phyloP scores from a whole-genome alignment of 345 rosid genomes.

The Eucalyptus decipiens region DNA sequence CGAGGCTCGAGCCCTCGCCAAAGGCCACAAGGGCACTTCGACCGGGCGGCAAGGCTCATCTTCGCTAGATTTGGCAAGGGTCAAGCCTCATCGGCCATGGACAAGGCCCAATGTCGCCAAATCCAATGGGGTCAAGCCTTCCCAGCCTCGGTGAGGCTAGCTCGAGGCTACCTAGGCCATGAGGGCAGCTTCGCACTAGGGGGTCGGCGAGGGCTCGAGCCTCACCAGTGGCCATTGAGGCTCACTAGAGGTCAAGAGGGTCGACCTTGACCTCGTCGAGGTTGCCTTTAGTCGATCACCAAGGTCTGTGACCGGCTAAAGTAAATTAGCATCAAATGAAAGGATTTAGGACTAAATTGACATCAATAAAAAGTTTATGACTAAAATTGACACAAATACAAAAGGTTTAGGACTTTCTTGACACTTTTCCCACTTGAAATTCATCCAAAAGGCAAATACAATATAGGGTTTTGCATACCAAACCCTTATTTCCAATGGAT shows the following conservation, averaged over 20 bases:
- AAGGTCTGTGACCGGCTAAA: accelerated
- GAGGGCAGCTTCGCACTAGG: accelerated
- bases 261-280: too few species aligned
- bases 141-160: too few species aligned
- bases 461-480: too few species aligned
- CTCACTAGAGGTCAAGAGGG: accelerated
- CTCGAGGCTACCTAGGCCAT: accelerated
- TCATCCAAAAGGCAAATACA: too few species aligned
- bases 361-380: accelerated
- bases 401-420: too few species aligned
- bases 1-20: accelerated
- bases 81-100: accelerated
- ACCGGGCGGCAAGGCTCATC: accelerated
- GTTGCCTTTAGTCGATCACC: accelerated
- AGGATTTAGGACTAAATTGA: too few species aligned
- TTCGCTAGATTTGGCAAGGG: accelerated
- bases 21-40: accelerated
- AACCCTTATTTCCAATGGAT: background rate
- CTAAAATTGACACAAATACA: too few species aligned
- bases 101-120: accelerated
- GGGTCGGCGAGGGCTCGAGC: accelerated
- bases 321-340: too few species aligned
- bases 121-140: accelerated
- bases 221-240: accelerated
- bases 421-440: too few species aligned